Evolutionary conservation across 805 yeast genomes (phyloP).

Genomic region (Starmera amethionina): DNA sequence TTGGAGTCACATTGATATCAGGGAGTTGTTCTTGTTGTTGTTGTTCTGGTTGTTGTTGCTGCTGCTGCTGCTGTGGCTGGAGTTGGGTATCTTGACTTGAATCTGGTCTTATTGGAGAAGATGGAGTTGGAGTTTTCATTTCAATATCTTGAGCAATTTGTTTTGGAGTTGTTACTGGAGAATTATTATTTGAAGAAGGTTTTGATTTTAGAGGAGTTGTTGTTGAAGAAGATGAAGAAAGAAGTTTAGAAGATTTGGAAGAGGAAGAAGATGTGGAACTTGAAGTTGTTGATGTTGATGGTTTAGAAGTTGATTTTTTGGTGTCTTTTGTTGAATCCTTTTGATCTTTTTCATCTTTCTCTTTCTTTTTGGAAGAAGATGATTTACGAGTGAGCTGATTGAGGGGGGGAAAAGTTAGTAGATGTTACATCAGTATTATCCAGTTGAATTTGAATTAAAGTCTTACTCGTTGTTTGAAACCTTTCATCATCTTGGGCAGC

Average conservation of each 20-base stretch:
- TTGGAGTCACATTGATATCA: not conserved
- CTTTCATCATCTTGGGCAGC: constrained; percentile 56
- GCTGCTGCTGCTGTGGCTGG: constrained; percentile 1
- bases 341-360: constrained; percentile 25
- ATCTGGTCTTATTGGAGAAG: constrained; percentile 2
- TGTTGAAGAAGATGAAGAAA: not conserved
- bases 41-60: not conserved
- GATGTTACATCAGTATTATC: too few relatives aligned
- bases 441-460: too few relatives aligned
- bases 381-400: constrained; percentile 19
- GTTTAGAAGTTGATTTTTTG: constrained; percentile 9
- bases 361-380: constrained; percentile 26
- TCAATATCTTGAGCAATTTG: not conserved
- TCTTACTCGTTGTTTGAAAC: constrained; percentile 51
- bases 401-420: constrained; percentile 5
- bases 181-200: not conserved
- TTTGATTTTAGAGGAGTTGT: not conserved
- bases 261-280: constrained; percentile 12
- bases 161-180: not conserved
- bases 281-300: constrained; percentile 10
- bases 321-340: constrained; percentile 4
- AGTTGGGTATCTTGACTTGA: constrained; percentile 1
- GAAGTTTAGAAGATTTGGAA: not conserved
- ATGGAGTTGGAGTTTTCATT: constrained; percentile 1
- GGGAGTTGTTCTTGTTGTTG: not conserved